Evolutionary conservation across 1,284 basidiomycete genomes (phyloP).

Genomic region (Athelia sp.): DNA sequence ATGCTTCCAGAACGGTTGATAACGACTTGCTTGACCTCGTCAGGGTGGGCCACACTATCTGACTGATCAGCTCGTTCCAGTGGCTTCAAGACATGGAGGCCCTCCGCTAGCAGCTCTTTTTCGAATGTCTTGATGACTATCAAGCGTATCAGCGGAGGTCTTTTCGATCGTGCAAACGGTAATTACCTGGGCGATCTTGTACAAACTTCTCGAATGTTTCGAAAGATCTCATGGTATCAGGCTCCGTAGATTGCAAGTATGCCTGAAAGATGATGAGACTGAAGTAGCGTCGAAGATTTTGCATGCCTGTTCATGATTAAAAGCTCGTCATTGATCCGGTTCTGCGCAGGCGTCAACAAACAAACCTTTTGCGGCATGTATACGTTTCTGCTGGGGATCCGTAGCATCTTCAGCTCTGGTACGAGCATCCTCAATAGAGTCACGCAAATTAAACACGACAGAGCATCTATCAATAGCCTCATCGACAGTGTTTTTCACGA

Average conservation of each 20-base stretch:
- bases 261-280: conserved; percentile 93
- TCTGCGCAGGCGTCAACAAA: conserved; percentile 8
- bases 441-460: conserved; percentile 80
- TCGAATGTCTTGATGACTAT: conserved; percentile 93
- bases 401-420: conserved; percentile 71
- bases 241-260: conserved; percentile 83
- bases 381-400: conserved; percentile 65
- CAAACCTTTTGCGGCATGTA: conserved; percentile 63
- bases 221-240: conserved; percentile 76
- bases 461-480: conserved; percentile 88
- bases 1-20: conserved; percentile 83
- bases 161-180: neutral
- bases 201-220: conserved; percentile 81
- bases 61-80: conserved; percentile 72
- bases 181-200: conserved; percentile 71
- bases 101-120: conserved; percentile 83
- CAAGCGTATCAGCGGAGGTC: neutral
- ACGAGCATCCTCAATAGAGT: conserved; percentile 84
- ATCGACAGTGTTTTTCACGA: conserved; percentile 87
- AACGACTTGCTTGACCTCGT: conserved; percentile 85
- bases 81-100: conserved; percentile 79
- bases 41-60: conserved; percentile 79
- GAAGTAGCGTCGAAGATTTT: conserved; percentile 84
- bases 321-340: conserved; percentile 5
- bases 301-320: conserved; percentile 48